Evolutionary conservation across 1,139 yeast genomes (phyloP).

Genomic region (Eremothecium cymbalariae): DNA sequence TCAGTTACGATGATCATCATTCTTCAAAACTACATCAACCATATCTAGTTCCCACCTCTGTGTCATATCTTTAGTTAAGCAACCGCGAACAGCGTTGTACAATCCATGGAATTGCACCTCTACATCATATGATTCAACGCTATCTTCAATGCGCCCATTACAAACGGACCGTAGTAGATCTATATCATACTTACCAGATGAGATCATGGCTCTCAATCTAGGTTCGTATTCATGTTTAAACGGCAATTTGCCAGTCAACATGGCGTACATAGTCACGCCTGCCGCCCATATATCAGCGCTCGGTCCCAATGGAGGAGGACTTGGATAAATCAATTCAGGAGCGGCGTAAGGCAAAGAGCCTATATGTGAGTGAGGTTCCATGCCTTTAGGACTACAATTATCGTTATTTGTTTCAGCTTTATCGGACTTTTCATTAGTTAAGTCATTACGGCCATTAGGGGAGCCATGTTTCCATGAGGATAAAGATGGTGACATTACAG

Average conservation of each 20-base stretch:
- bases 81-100: slow-evolving; percentile 44
- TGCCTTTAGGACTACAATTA: background rate
- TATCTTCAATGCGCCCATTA: slow-evolving; percentile 11
- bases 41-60: slow-evolving; percentile 44
- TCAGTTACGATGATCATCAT: slow-evolving; percentile 1
- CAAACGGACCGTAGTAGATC: slow-evolving; percentile 35
- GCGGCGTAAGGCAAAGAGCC: slow-evolving; percentile 92
- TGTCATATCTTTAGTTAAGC: slow-evolving; percentile 45
- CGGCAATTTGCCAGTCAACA: slow-evolving; percentile 69
- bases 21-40: slow-evolving; percentile 17
- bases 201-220: slow-evolving; percentile 60
- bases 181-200: slow-evolving; percentile 54
- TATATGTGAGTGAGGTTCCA: slow-evolving; percentile 55
- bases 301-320: slow-evolving; percentile 63
- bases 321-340: slow-evolving; percentile 67
- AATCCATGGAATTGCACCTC: slow-evolving; percentile 28
- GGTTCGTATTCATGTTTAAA: slow-evolving; percentile 81
- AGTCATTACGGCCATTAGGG: slow-evolving; percentile 1
- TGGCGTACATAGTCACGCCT: slow-evolving; percentile 68
- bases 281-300: slow-evolving; percentile 79
- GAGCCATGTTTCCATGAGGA: slow-evolving; percentile 1
- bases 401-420: slow-evolving; percentile 4
- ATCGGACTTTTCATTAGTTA: slow-evolving; percentile 2
- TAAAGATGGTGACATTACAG: slow-evolving; percentile 9
- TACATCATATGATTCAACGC: slow-evolving; percentile 8